These are phyloP conservation scores for Populus hybrid DNA, from an alignment of 441 rosid genomes.

Conservation along the genomic window DNA sequence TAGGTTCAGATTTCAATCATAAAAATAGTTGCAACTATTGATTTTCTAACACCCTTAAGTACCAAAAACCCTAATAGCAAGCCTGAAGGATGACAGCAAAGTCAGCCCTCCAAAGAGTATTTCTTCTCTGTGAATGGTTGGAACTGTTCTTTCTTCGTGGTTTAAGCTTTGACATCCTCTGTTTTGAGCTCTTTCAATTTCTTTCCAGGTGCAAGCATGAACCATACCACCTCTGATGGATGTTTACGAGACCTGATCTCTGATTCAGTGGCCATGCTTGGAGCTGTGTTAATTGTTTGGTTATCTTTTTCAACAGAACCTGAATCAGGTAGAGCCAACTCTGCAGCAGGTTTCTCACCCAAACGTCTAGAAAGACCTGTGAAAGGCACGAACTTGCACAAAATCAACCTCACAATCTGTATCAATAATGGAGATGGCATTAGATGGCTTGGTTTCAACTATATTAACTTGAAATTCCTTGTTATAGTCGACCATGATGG, in stretches of 20 bases:
- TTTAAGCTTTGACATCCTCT: not conserved
- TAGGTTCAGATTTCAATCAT: too few species aligned
- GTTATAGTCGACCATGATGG: constrained; percentile 14
- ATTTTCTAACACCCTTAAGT: not conserved
- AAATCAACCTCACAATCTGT: constrained; percentile 27
- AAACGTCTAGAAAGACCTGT: not conserved
- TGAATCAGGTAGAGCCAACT: not conserved
- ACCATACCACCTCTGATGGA: not conserved
- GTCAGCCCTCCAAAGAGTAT: not conserved
- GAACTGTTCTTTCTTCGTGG: constrained; percentile 4
- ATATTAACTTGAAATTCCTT: constrained; percentile 8
- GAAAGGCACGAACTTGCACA: constrained; percentile 13
- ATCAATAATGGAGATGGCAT: constrained; percentile 17
- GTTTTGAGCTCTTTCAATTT: not conserved
- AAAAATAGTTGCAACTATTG: too few species aligned
- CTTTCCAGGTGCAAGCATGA: not conserved
- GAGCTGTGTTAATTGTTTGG: not conserved
- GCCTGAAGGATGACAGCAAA: not conserved
- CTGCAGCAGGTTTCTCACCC: not conserved
- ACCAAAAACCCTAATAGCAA: not conserved
- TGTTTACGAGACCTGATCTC: not conserved
- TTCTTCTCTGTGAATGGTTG: constrained; percentile 21
- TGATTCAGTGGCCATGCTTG: not conserved
- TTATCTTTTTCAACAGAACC: not conserved
- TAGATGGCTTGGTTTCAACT: constrained; percentile 21